Base-by-base conservation (phyloP, 2,329 filamentous ascomycete species). In the Amauroascus verrucosus region DNA sequence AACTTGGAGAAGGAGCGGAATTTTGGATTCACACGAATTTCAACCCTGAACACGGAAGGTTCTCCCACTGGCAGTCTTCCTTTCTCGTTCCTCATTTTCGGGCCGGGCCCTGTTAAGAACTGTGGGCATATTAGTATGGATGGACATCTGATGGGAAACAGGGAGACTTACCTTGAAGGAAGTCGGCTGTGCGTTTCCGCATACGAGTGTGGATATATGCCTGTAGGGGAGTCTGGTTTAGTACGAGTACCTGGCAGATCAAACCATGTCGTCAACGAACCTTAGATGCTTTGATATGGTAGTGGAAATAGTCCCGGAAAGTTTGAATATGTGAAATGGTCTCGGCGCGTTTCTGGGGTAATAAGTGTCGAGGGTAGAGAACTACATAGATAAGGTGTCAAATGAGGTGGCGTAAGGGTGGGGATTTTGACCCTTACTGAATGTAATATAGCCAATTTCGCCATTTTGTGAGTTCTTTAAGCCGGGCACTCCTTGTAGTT, bases 271-370 rank as follows among this genome's bases (percentile, higher is more conserved):
- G 18, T 30, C 14, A n/a, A 38, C 59, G 50, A 69, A 83, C 81
- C 78, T 98, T 98, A 58, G 90, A 96, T 28, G 93, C 94, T 75
- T 98, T 98, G 74, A 98, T 98, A 72, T 98, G 93, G 71, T 99
- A 99, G 72, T 99, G 93, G 78, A 99, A 98, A 73, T 98, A 98
- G 68, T 98, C 93, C 61, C 93, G 87, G 86, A 98, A 98, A 13
- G 93, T 99, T 74, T 99, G 94, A 64, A 99, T 97, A 70, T 98
- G 94, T 48, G 90, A 96, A 62, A 99, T 98, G 68, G 94, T 90
- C 61, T 96, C 90, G 56, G 87, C 85, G 75, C 94, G 88, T 67
- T 89, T 82, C 71, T 96, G 88, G 13, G 83, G 82, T 13, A 89
- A 91, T 60, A 99, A 77, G 71, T 99, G 94, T 59, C 93, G 85